Percentiles rank a stretch among this genome's conserved stretches.
phyloP scores from a whole-genome alignment of 345 rosid species.

The Moricandia moricandioides region DNA sequence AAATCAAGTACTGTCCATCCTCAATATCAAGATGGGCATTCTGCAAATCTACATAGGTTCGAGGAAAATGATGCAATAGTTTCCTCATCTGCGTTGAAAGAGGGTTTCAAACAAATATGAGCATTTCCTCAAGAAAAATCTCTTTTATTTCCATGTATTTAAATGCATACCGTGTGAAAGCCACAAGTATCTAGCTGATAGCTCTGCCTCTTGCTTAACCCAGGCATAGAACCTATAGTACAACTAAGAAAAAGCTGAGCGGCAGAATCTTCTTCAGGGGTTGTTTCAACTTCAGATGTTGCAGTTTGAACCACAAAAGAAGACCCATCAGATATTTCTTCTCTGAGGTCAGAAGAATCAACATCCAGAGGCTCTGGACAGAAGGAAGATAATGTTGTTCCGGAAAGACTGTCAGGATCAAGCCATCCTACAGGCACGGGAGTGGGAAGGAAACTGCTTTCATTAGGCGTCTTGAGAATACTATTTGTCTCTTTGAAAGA shows the following conservation, averaged over 20 bases:
- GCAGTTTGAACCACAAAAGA: conserved; percentile 29
- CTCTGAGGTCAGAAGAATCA: conserved; percentile 40
- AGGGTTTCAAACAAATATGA: conserved; percentile 22
- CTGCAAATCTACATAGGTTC: conserved; percentile 87
- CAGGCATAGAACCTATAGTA: conserved; percentile 55
- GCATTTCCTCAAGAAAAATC: conserved; percentile 13
- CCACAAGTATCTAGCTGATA: conserved; percentile 67
- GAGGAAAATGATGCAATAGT: conserved; percentile 86
- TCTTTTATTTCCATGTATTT: not conserved
- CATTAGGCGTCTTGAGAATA: conserved; percentile 38
- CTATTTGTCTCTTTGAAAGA: conserved; percentile 31
- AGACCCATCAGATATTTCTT: conserved; percentile 32
- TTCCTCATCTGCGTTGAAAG: conserved; percentile 60
- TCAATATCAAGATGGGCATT: conserved; percentile 70
- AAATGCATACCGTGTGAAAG: conserved; percentile 70
- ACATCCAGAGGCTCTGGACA: conserved; percentile 40
- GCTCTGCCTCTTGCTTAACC: conserved; percentile 63
- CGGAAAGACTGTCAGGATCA: conserved; percentile 44
- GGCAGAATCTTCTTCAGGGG: conserved; percentile 32
- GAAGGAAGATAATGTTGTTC: conserved; percentile 47
- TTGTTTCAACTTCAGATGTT: conserved; percentile 40
- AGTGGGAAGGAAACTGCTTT: conserved; percentile 39
- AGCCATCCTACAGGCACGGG: conserved; percentile 45
- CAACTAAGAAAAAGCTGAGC: conserved; percentile 51
- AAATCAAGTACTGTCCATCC: conserved; percentile 88